Percentiles rank a stretch among this genome's conserved stretches.
These are phyloP conservation scores for Periconia digitata DNA, from an alignment of 2,329 filamentous ascomycete genomes.

Conservation along the genomic window DNA sequence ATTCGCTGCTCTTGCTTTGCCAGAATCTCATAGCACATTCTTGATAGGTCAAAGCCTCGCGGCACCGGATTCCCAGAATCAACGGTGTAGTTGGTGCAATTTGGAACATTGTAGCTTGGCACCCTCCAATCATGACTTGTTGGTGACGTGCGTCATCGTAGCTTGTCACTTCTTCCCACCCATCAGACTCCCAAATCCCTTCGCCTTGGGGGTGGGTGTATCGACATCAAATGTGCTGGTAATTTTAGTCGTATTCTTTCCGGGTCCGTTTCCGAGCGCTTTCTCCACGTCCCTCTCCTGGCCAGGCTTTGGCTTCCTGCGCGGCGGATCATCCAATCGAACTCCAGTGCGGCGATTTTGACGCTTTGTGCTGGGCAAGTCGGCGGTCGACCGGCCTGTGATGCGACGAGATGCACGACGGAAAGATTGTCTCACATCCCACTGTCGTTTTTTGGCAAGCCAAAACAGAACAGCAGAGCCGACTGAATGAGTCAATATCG, in stretches of 20 bases:
- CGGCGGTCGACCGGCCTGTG: conserved; percentile 42
- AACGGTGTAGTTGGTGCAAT: not conserved
- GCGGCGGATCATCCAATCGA: conserved; percentile 37
- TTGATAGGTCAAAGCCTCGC: too few species aligned
- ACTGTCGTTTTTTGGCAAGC: conserved; percentile 81
- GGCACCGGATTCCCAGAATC: conserved; percentile 1
- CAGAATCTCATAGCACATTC: too few species aligned
- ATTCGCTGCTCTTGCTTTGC: not conserved
- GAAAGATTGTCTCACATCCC: conserved; percentile 74
- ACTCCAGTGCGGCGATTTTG: conserved; percentile 39
- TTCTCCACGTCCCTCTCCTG: conserved; percentile 39
- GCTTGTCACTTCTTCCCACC: conserved; percentile 1
- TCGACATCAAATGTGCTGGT: conserved; percentile 35
- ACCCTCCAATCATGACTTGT: not conserved
- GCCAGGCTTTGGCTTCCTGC: conserved; percentile 12
- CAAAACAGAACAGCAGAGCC: conserved; percentile 70
- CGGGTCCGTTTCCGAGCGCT: conserved; percentile 18
- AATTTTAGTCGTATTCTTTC: conserved; percentile 31
- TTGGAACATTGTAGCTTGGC: not conserved
- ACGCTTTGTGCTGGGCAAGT: conserved; percentile 29
- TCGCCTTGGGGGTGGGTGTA: conserved; percentile 22
- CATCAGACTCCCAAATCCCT: conserved; percentile 9
- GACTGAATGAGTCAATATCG: conserved; percentile 49
- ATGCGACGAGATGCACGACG: conserved; percentile 61
- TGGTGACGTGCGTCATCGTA: not conserved